Percentiles rank a stretch among this genome's conserved stretches.
phyloP scores from a whole-genome alignment of 306 rosid genomes.

The Abrus precatorius region DNA sequence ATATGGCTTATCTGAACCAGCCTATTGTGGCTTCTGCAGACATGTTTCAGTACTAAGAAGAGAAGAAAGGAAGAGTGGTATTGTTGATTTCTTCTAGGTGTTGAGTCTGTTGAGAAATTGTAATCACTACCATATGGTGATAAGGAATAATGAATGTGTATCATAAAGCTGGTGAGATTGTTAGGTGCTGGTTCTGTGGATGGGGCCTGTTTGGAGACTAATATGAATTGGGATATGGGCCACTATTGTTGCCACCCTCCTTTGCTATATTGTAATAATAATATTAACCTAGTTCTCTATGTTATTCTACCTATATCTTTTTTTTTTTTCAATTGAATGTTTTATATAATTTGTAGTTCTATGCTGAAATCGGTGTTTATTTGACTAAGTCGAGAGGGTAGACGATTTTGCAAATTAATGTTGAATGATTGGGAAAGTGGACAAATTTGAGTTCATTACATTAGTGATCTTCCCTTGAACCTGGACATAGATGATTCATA shows the following conservation, averaged over 20 bases:
- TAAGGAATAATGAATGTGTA: slow-evolving; percentile 60
- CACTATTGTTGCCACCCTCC: slow-evolving; percentile 33
- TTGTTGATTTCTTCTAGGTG: slow-evolving; percentile 20
- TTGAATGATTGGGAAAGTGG: slow-evolving; percentile 38
- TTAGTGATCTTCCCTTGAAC: background rate
- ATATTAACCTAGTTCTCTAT: slow-evolving; percentile 27
- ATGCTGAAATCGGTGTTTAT: slow-evolving; percentile 26
- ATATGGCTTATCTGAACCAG: slow-evolving; percentile 64
- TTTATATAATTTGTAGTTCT: background rate
- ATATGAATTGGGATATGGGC: slow-evolving; percentile 24
- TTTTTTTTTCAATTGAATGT: background rate
- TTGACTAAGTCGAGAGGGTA: background rate
- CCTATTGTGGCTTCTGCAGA: slow-evolving; percentile 77
- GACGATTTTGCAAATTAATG: background rate
- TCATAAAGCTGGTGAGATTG: slow-evolving; percentile 34
- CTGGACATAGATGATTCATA: background rate
- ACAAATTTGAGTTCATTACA: background rate
- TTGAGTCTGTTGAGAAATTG: slow-evolving; percentile 48
- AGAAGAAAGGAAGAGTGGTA: slow-evolving; percentile 22
- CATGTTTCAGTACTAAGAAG: slow-evolving; percentile 58
- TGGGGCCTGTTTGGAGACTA: slow-evolving; percentile 45
- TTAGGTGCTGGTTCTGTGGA: slow-evolving; percentile 50
- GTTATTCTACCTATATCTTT: background rate
- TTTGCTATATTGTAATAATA: slow-evolving; percentile 44
- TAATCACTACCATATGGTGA: slow-evolving; percentile 41